phyloP scores from a whole-genome alignment of 2,329 filamentous ascomycete genomes.

The Fusarium staphyleae region DNA sequence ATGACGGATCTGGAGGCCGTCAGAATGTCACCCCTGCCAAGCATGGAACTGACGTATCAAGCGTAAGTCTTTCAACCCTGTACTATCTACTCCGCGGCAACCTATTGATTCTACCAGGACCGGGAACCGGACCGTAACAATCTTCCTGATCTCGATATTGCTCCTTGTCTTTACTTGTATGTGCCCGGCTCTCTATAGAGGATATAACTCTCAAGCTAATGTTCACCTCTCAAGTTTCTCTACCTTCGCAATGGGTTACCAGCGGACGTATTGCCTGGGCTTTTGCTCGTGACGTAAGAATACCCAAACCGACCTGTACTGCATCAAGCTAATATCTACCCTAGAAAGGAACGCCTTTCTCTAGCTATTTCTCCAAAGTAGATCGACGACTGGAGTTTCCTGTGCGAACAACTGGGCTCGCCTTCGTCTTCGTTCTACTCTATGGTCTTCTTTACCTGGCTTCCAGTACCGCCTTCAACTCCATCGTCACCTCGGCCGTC shows the following conservation, averaged over 20 bases:
- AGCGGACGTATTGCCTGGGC: constrained; percentile 6
- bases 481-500: constrained; percentile 18
- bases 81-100: too few species aligned
- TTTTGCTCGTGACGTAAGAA: constrained; percentile 4
- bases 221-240: neutral
- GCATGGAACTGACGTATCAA: constrained; percentile 19
- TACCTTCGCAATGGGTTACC: constrained; percentile 6
- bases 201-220: too few species aligned
- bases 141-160: neutral
- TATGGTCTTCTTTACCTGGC: constrained; percentile 19
- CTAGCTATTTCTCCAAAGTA: constrained; percentile 2
- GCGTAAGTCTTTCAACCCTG: neutral
- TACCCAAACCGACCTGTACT: too few species aligned
- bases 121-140: constrained; percentile 6
- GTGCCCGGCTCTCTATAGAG: neutral
- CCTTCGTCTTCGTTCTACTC: constrained; percentile 2
- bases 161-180: constrained; percentile 6
- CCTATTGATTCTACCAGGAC: neutral
- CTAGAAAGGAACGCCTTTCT: neutral
- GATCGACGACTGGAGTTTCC: constrained; percentile 3
- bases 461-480: constrained; percentile 19
- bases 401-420: constrained; percentile 2
- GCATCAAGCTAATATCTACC: too few species aligned
- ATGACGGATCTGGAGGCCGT: constrained; percentile 19
- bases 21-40: constrained; percentile 9